Evolutionary conservation across 116 monocot species (phyloP), one percentile per base, ranked within the genome.

Genomic region (Trichopus zeylanicus): DNA sequence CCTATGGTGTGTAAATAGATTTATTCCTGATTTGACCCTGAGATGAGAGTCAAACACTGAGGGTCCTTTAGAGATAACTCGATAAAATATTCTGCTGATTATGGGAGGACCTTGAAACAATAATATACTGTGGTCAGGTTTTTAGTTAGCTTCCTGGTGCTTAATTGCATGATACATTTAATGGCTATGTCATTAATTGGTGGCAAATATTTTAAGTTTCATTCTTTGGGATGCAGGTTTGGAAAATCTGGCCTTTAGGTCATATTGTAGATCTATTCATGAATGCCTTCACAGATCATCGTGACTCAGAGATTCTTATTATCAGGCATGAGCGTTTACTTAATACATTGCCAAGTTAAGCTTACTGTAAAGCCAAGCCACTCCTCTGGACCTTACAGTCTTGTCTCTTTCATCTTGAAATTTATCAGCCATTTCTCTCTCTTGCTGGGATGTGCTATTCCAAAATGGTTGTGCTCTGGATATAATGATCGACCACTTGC

Each of bases 241-340:
- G 88, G 92, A 70, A 73, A 72, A 92, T 99, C 32, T 83, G 83
- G 86, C 99, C 99, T 48, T 54, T 92, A 33, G 88, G 99, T 7
- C 38, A 82, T 27, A 60, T 91, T 65, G 64, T 99, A 26, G 82
- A 92, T 76, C 82, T 83, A 51, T 99, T 99, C 64, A 99, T 99
- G 99, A 99, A 83, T 77, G 92, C 99, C 27, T 99, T 99, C 58
- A 92, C 92, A 49, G 99, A 99, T 77, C 99, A 99, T 62, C 92
- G 92, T 48, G 99, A 99, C 71, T 99, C 99, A 28, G 92, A 99
- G 49, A 70, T 88, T 83, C 92, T 99, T 31, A 86, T 99, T 53
- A 63, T 99, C 64, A 99, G 99, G 99, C 61, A 74, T 35, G 53
- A 8, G 10, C 20, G 8, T 46, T 53, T 54, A 18, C 28, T 49